A percentile compares a stretch with the other conserved stretches of the same genome.
Conservation (phyloP, 495 filamentous ascomycete genomes). For the Aspergillus mulundensis region DNA sequence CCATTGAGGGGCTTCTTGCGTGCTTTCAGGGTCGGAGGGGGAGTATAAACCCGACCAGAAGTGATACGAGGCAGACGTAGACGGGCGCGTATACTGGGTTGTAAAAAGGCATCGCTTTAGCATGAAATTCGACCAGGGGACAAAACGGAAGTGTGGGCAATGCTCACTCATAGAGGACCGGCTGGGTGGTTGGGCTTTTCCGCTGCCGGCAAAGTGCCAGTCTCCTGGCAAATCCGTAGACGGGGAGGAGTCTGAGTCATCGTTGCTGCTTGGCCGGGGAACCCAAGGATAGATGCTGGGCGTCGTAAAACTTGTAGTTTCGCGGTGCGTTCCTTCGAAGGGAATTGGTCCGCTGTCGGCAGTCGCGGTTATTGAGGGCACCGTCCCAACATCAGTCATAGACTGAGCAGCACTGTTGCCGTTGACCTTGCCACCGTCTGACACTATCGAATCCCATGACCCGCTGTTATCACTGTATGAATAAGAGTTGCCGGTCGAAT, state of each 20-base stretch:
- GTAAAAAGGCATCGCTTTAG: constrained; percentile 26
- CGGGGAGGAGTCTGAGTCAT: constrained; percentile 30
- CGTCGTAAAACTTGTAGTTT: constrained; percentile 44
- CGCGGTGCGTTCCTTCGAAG: constrained; percentile 61
- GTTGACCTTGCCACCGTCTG: constrained; percentile 67
- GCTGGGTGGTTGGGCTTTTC: constrained; percentile 51
- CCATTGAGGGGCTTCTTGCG: neutral
- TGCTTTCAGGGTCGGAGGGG: constrained; percentile 40
- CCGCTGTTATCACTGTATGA: constrained; percentile 72
- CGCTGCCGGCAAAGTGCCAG: constrained; percentile 69
- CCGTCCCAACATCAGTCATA: constrained; percentile 32
- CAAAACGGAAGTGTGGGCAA: constrained; percentile 22
- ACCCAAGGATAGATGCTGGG: constrained; percentile 63
- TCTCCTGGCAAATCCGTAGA: constrained; percentile 57
- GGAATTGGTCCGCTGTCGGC: constrained; percentile 54
- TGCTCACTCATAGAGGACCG: constrained; percentile 50
- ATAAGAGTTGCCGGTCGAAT: constrained; percentile 84
- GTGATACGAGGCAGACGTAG: constrained; percentile 43
- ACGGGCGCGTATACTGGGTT: constrained; percentile 45
- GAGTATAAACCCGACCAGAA: constrained; percentile 46
- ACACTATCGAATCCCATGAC: constrained; percentile 72
- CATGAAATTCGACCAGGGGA: constrained; percentile 8
- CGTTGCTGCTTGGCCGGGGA: constrained; percentile 31
- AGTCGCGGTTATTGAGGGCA: constrained; percentile 53
- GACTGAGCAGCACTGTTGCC: constrained; percentile 40